Evolutionary conservation across 495 filamentous ascomycete genomes (phyloP), one percentile per base, ranked within the genome.

Genomic region (Penicillium odoratum): DNA sequence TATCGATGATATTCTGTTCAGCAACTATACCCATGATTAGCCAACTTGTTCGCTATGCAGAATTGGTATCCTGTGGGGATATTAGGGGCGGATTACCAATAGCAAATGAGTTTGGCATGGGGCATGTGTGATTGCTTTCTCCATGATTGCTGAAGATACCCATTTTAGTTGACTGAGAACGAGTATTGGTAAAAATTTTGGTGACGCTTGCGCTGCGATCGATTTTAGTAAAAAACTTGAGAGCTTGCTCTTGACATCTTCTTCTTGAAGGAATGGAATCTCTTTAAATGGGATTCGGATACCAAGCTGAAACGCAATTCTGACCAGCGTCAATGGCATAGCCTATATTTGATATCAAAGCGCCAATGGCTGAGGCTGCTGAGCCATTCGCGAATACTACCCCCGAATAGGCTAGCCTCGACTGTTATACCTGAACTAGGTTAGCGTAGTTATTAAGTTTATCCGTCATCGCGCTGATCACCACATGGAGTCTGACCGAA

Each of bases 101-200:
- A 10, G 51, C 51, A 53, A 29, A 53, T 6, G 18, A n/a, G 7
- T 21, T 53, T 4, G 51, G 51, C 38, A 53, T 53, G 7, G 51
- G 51, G n/a, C 51, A 53, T 7, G 51, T 53, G 21, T 53, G 51
- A 29, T 53, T 51, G 16, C 3, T 18, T 34, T 30, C 40, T 3
- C 51, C 51, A 53, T 30, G 2, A 21, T 30, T n/a, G 13, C 15
- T 28, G 36, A 53, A 53, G 4, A 53, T 8, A 11, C 51, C 51
- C 51, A 53, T 53, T 13, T 16, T 53, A 34, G 7, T 29, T 3
- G 38, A 40, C 2, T 40, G 38, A 40, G 9, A 7, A 33, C 31
- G 31, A 33, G 9, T 33, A 7, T 33, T 33, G 7, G 7, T 7
- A 33, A 33, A 33, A 33, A 33, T 1, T 7, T 7, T 7, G 31